Percentiles rank a stretch among this genome's conserved stretches.
These are phyloP conservation scores for Leishmania aethiopica DNA, from an alignment of 208 protist species.

Conservation along the genomic window DNA sequence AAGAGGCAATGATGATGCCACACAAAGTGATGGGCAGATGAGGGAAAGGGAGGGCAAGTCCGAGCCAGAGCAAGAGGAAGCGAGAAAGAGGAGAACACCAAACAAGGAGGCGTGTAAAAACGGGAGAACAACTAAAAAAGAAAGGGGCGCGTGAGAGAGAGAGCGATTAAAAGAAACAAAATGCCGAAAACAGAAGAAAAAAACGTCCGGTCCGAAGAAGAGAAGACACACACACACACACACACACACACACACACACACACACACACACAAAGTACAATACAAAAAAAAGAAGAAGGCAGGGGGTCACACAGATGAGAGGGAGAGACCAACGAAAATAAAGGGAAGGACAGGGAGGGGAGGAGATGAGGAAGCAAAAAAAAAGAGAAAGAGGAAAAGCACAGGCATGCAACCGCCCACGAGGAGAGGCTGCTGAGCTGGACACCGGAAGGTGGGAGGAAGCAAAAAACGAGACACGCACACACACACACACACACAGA, in stretches of 20 bases:
- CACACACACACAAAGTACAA: not conserved
- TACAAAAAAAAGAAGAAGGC: not conserved
- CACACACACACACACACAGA: not conserved
- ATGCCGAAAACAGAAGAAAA: not conserved
- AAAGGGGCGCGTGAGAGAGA: too few species aligned
- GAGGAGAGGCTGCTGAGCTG: not conserved
- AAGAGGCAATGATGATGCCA: not conserved
- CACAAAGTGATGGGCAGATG: not conserved
- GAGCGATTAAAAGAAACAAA: not conserved
- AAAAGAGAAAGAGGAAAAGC: not conserved
- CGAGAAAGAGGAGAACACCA: not conserved
- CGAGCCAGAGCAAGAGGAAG: not conserved
- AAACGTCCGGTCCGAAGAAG: not conserved
- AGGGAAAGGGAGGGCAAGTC: not conserved
- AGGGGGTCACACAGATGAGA: not conserved
- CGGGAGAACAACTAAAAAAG: too few species aligned
- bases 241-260: not conserved
- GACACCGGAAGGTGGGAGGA: not conserved
- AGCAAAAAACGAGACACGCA: not conserved
- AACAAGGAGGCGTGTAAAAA: not conserved
- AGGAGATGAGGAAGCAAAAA: not conserved
- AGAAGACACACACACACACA: not conserved
- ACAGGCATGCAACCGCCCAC: not conserved
- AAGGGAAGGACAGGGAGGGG: too few species aligned
- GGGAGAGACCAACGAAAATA: not conserved